These are phyloP conservation scores for Leucoagaricus sp. DNA, from an alignment of 1,284 basidiomycete species.

Conservation along the genomic window DNA sequence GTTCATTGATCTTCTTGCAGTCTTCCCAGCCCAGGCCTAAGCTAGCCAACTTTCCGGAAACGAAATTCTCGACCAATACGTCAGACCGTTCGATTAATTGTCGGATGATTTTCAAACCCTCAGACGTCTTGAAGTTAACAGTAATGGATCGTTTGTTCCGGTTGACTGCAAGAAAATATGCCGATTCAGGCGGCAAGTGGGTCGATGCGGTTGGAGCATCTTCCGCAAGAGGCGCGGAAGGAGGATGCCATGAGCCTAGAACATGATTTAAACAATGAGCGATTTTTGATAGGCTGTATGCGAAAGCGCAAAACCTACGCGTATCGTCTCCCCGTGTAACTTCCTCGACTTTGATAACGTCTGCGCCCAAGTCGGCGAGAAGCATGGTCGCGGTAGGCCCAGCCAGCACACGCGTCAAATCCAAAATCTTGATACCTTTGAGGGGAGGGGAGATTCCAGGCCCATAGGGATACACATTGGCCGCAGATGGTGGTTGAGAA, in stretches of 20 bases:
- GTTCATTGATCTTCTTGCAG: constrained; percentile 78
- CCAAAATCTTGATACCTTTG: constrained; percentile 78
- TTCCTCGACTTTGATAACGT: constrained; percentile 91
- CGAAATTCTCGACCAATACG: constrained; percentile 88
- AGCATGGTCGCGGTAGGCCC: constrained; percentile 92
- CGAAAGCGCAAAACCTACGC: constrained; percentile 42
- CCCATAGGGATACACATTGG: constrained; percentile 28
- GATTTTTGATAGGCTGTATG: neutral
- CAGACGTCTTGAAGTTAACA: constrained; percentile 77
- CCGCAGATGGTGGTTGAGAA: constrained; percentile 17
- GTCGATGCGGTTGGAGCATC: constrained; percentile 49
- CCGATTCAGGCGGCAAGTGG: constrained; percentile 86
- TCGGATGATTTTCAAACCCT: constrained; percentile 79
- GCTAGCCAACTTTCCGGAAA: constrained; percentile 80
- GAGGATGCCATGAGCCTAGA: constrained; percentile 81
- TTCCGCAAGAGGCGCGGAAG: constrained; percentile 63
- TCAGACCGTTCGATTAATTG: constrained; percentile 79
- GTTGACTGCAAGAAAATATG: constrained; percentile 91
- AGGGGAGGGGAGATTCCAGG: constrained; percentile 76
- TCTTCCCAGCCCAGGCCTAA: constrained; percentile 89
- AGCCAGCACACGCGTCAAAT: constrained; percentile 87
- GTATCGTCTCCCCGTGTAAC: constrained; percentile 88
- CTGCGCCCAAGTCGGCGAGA: constrained; percentile 85
- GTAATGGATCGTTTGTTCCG: constrained; percentile 90
- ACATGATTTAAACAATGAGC: constrained; percentile 4